phyloP scores from a whole-genome alignment of 441 rosid genomes.

The Pelargonium fulgidum region DNA sequence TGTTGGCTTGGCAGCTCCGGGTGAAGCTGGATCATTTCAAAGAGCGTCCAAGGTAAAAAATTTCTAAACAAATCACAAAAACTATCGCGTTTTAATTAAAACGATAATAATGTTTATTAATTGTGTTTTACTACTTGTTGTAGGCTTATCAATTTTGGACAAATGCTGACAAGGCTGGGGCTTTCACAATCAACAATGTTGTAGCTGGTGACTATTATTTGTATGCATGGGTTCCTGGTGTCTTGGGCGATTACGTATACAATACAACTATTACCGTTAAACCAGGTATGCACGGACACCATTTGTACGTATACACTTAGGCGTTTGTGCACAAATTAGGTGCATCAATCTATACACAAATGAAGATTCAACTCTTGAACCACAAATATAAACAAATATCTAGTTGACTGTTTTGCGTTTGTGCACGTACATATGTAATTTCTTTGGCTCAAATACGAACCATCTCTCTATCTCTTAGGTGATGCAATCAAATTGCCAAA shows the following conservation, averaged over 20 bases:
- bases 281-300: slow-evolving; percentile 26
- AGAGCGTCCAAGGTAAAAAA: slow-evolving; percentile 53
- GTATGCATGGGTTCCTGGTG: slow-evolving; percentile 55
- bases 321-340: too few relatives aligned
- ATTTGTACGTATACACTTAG: too few relatives aligned
- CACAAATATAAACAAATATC: too few relatives aligned
- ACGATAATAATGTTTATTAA: too few relatives aligned
- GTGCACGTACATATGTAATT: too few relatives aligned
- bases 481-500: slow-evolving; percentile 41
- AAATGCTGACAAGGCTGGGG: slow-evolving; percentile 40
- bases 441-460: too few relatives aligned
- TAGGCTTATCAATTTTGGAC: slow-evolving; percentile 62
- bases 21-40: slow-evolving; percentile 68
- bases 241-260: slow-evolving; percentile 47
- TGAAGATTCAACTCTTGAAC: too few relatives aligned
- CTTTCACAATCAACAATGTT: slow-evolving; percentile 35
- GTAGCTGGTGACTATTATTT: slow-evolving; percentile 37
- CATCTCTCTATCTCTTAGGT: slow-evolving; percentile 29
- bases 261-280: slow-evolving; percentile 31
- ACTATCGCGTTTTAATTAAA: too few relatives aligned
- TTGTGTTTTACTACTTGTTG: background rate
- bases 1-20: slow-evolving; percentile 63
- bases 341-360: too few relatives aligned
- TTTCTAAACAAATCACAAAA: too few relatives aligned
- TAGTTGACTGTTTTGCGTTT: too few relatives aligned